phyloP scores from a whole-genome alignment of 2,329 filamentous ascomycete species.

The Fusarium tuaranense region DNA sequence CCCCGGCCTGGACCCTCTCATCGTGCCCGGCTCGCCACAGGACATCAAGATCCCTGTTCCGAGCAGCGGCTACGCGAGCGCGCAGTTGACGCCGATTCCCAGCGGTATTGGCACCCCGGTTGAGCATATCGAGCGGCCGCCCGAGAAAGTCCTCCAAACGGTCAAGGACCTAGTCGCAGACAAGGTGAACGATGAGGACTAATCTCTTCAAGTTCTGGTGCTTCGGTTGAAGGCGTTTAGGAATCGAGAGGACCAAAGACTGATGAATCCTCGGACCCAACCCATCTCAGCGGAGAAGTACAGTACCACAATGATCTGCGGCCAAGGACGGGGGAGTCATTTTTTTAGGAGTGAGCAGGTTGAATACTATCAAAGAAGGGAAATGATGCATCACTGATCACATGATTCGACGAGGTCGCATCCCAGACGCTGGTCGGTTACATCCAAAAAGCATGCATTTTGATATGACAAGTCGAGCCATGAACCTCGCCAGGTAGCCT shows the following conservation, averaged over 20 bases:
- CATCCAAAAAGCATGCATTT: constrained; percentile 17
- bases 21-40: constrained; percentile 83
- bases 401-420: constrained; percentile 24
- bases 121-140: constrained; percentile 57
- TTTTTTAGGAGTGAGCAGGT: constrained; percentile 16
- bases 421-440: constrained; percentile 16
- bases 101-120: constrained; percentile 60
- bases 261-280: background rate
- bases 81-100: constrained; percentile 61
- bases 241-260: constrained; percentile 4
- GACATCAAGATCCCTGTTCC: constrained; percentile 84
- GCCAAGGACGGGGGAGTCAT: constrained; percentile 2
- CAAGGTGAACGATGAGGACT: constrained; percentile 66
- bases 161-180: constrained; percentile 64
- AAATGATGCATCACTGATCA: constrained; percentile 33
- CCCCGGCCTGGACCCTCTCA: constrained; percentile 71
- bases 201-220: constrained; percentile 15
- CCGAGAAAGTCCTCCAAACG: constrained; percentile 63
- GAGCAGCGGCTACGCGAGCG: constrained; percentile 47
- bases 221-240: background rate
- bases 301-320: constrained; percentile 1
- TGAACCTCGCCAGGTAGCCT: background rate
- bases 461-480: constrained; percentile 29
- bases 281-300: background rate
- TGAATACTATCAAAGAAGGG: constrained; percentile 27